phyloP scores from a whole-genome alignment of 192 early-diverging fungal genomes.

The Coemansia asiatica region DNA sequence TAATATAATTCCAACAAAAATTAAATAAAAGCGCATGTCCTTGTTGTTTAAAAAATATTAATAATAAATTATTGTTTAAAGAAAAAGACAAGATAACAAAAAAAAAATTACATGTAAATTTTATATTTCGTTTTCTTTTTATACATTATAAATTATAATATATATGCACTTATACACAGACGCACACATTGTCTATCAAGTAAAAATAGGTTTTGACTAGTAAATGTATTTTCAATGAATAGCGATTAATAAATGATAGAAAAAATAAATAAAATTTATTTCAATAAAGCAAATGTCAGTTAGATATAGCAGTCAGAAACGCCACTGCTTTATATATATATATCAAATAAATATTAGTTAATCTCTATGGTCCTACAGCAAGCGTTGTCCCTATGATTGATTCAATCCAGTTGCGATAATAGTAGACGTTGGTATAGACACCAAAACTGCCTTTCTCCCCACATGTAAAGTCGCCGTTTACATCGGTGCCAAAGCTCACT shows the following conservation, averaged over 20 bases:
- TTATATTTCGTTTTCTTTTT: too few species aligned
- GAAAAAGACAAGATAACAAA: too few species aligned
- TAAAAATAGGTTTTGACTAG: background rate
- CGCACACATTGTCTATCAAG: too few species aligned
- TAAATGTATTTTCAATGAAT: background rate
- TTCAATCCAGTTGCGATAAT: constrained; percentile 37
- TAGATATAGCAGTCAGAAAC: background rate
- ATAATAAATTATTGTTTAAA: constrained; percentile 5
- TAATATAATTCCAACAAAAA: background rate
- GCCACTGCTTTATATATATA: background rate
- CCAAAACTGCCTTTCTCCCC: constrained; percentile 53
- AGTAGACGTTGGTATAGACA: constrained; percentile 38
- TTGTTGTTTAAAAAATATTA: background rate
- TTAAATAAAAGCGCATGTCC: background rate
- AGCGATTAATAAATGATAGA: background rate
- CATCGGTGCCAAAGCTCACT: constrained; percentile 47
- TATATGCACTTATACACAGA: too few species aligned
- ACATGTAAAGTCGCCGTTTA: constrained; percentile 27
- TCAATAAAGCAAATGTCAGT: background rate
- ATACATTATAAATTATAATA: too few species aligned
- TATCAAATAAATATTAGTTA: too few species aligned
- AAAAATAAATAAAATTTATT: background rate
- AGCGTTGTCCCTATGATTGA: constrained; percentile 19
- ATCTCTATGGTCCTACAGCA: constrained; percentile 1
- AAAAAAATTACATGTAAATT: too few species aligned